phyloP scores from a whole-genome alignment of 2,329 filamentous ascomycete genomes.

The Bipolaris zeicola region DNA sequence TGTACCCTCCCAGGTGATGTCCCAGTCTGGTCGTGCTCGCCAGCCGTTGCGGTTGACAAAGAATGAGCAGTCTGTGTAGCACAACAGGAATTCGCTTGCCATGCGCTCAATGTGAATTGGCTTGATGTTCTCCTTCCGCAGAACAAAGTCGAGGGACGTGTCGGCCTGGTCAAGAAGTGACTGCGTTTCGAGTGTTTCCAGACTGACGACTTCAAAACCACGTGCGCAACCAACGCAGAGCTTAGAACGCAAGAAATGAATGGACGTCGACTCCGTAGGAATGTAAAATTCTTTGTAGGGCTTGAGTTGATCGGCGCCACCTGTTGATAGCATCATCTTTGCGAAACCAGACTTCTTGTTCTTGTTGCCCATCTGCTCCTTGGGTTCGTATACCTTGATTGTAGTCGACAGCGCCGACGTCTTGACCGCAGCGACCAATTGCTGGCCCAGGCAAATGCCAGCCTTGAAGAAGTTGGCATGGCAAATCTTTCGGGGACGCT shows the following conservation, averaged over 20 bases:
- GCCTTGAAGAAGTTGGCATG: conserved; percentile 99
- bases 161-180: conserved; percentile 96
- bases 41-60: conserved; percentile 99
- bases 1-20: conserved; percentile 95
- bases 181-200: conserved; percentile 97
- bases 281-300: conserved; percentile 92
- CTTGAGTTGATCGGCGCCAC: conserved; percentile 89
- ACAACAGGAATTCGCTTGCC: conserved; percentile 95
- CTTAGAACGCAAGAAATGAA: conserved; percentile 96
- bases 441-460: conserved; percentile 90
- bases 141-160: conserved; percentile 96
- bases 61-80: conserved; percentile 98
- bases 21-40: conserved; percentile 94
- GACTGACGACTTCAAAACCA: conserved; percentile 94
- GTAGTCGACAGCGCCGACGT: conserved; percentile 91
- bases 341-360: conserved; percentile 95
- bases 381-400: conserved; percentile 99
- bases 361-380: conserved; percentile 89
- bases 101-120: conserved; percentile 97
- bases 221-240: conserved; percentile 94
- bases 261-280: conserved; percentile 94
- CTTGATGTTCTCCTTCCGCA: conserved; percentile 88
- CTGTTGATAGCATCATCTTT: conserved; percentile 93
- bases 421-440: conserved; percentile 96
- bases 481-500: conserved; percentile 93